Conservation (phyloP, 805 yeast genomes). For the Cyberlindnera galapagoensis region DNA sequence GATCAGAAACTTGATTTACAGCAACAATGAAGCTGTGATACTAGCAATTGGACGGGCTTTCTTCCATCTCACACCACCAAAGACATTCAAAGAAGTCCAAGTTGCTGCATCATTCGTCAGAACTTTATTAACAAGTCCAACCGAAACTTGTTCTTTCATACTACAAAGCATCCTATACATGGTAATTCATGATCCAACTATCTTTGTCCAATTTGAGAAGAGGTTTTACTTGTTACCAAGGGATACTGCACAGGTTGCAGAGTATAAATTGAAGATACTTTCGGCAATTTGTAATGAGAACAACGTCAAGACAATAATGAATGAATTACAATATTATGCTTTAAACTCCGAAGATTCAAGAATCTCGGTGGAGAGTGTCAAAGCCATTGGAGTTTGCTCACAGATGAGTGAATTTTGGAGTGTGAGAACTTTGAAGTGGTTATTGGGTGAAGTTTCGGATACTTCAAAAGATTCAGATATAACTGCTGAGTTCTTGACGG, state of each 20-base stretch:
- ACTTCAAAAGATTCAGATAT: constrained; percentile 25
- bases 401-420: constrained; percentile 43
- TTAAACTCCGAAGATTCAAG: constrained; percentile 20
- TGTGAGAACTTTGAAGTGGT: constrained; percentile 54
- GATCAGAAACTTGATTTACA: constrained; percentile 39
- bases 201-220: constrained; percentile 31
- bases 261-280: constrained; percentile 54
- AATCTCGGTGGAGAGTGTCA: constrained; percentile 43
- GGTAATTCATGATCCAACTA: constrained; percentile 30
- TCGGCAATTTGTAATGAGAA: constrained; percentile 48
- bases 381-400: constrained; percentile 57
- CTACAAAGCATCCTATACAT: constrained; percentile 40
- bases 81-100: constrained; percentile 38
- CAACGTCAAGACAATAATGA: constrained; percentile 45
- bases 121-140: constrained; percentile 28
- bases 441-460: constrained; percentile 41
- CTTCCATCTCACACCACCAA: constrained; percentile 52
- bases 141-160: constrained; percentile 31
- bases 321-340: constrained; percentile 60
- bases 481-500: constrained; percentile 62
- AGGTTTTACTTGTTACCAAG: constrained; percentile 51
- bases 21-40: constrained; percentile 53
- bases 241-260: constrained; percentile 40
- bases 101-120: constrained; percentile 47
- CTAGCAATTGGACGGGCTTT: constrained; percentile 54